Percentiles rank a stretch among this genome's conserved stretches.
phyloP scores from a whole-genome alignment of 202 grass and related monocot genomes.

The Alloteropsis angusta region DNA sequence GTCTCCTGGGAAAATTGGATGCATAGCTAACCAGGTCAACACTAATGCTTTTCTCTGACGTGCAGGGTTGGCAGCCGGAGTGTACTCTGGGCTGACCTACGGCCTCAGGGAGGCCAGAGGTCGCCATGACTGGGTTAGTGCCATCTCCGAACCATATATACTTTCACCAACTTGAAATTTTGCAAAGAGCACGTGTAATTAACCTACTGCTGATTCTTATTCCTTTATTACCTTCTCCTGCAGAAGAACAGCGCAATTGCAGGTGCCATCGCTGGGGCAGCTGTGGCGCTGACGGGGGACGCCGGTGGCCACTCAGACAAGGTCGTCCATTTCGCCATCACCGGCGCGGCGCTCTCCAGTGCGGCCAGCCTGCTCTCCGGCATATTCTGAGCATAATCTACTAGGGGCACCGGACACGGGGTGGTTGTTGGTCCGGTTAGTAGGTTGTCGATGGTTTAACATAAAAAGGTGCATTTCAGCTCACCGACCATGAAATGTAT shows the following conservation, averaged over 20 bases:
- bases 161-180: not conserved
- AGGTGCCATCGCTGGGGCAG: conserved; percentile 38
- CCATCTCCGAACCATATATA: not conserved
- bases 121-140: conserved; percentile 56
- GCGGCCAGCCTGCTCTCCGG: conserved; percentile 40
- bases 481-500: not conserved
- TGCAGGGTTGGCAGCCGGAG: conserved; percentile 48
- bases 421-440: no score
- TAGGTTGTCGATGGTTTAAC: not conserved
- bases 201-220: not conserved
- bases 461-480: not conserved
- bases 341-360: conserved; percentile 41
- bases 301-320: conserved; percentile 32
- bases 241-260: conserved; percentile 64
- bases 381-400: conserved; percentile 11
- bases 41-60: not conserved
- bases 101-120: conserved; percentile 52
- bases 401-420: not conserved
- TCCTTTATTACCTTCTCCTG: not conserved
- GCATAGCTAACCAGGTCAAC: not conserved
- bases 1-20: no score
- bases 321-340: conserved; percentile 57
- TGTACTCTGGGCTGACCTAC: conserved; percentile 55
- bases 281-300: conserved; percentile 39
- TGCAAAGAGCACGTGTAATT: not conserved